Base-by-base conservation (phyloP, 1,284 basidiomycete species). In the Apiotrichum sp. region DNA sequence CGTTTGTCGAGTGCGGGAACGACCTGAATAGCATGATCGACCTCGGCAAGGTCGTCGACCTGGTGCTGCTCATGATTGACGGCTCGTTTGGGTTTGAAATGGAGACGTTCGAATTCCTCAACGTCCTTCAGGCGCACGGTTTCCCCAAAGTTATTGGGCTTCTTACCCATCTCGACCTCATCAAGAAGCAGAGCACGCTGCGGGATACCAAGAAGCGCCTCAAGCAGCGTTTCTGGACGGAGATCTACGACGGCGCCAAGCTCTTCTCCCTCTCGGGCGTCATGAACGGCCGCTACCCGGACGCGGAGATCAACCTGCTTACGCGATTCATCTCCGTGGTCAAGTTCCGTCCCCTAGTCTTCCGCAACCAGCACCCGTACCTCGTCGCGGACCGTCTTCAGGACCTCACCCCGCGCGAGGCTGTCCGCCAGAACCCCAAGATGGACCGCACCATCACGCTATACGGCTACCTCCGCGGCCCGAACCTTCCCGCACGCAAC, bases 201-300 rank as follows among this genome's bases (percentile, higher is more conserved):
- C 89, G 88, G 59, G 85, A 86, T 48, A 93, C 92, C 52, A 99
- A 98, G 80, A 98, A 97, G 72, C 79, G 86, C 0, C 83, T 99
- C 47, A 99, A 98, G 78, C 95, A 92, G 73, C 89, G 96, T n/a
- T 99, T 99, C 79, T 99, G 96, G 95, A 93, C 95, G 0, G 96
- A 99, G 75, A 97, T 98, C 14, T 98, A 98, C 76, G 89, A 93
- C 72, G 96, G 96, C 50, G 95, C 96, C 47, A 98, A 98, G 74
- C 85, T 99, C 14, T 98, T 98, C 79, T 98, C 98, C 74, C 86
- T 98, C 47, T 95, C 91, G 1, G 96, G 96, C 14, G 92, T 99
- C 45, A 83, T 98, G 65, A 98, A 99, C 67, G 95, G 95, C 13
- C 89, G 96, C 39, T 99, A 99, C 72, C 96, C 96, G 29, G 96